phyloP scores from a whole-genome alignment of 352 stramenopile genomes.

The Phytophthora constricta region DNA sequence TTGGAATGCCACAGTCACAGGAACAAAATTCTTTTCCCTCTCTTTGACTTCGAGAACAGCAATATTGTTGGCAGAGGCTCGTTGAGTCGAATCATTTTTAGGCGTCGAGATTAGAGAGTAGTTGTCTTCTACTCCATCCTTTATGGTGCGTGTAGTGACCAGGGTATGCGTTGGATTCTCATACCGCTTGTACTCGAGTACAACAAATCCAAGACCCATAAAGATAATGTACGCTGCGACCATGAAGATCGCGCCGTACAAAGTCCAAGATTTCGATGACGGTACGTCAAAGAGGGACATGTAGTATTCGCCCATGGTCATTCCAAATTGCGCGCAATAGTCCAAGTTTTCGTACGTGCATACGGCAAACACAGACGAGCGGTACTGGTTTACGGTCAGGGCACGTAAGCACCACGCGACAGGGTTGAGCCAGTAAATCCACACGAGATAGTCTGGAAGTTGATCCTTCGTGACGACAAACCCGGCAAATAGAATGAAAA shows the following conservation, averaged over 20 bases:
- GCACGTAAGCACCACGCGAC: slow-evolving; percentile 46
- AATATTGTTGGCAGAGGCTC: not conserved
- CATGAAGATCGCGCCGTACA: slow-evolving; percentile 39
- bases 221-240: slow-evolving; percentile 40
- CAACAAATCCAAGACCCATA: slow-evolving; percentile 43
- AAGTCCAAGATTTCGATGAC: slow-evolving; percentile 37
- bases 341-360: slow-evolving; percentile 40
- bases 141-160: slow-evolving; percentile 2
- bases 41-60: slow-evolving; percentile 20
- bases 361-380: slow-evolving; percentile 21
- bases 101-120: slow-evolving; percentile 19
- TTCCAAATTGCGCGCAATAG: slow-evolving; percentile 36
- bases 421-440: slow-evolving; percentile 59
- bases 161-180: slow-evolving; percentile 33
- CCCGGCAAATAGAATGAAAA: slow-evolving; percentile 53
- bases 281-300: slow-evolving; percentile 39
- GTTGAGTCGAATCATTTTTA: slow-evolving; percentile 1
- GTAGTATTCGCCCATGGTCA: slow-evolving; percentile 49
- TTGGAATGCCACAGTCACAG: slow-evolving; percentile 42
- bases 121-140: slow-evolving; percentile 4
- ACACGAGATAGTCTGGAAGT: slow-evolving; percentile 47
- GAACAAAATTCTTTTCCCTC: slow-evolving; percentile 30
- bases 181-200: slow-evolving; percentile 31
- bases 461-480: slow-evolving; percentile 51
- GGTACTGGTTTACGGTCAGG: slow-evolving; percentile 40